phyloP scores from a whole-genome alignment of 305 asterid species.

The Solanum aculeatissimum region DNA sequence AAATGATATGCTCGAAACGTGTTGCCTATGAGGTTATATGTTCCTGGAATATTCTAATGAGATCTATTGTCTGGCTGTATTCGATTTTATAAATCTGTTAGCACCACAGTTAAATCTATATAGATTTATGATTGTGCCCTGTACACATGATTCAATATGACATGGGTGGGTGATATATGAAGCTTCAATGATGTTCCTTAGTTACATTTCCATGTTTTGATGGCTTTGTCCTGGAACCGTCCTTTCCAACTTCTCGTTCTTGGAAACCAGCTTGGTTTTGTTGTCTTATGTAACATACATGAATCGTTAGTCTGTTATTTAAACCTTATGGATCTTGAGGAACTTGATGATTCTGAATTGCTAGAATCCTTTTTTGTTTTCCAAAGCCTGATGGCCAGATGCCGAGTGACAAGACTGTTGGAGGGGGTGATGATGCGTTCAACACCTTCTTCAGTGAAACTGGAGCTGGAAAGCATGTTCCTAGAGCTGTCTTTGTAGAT shows the following conservation, averaged over 20 bases:
- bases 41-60: neutral
- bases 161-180: neutral
- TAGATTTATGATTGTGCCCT: neutral
- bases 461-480: conserved; percentile 35
- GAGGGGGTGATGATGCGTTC: conserved; percentile 35
- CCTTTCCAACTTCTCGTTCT: neutral
- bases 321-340: neutral
- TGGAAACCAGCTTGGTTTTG: neutral
- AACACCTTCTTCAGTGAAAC: conserved; percentile 34
- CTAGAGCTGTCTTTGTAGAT: conserved; percentile 33
- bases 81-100: neutral
- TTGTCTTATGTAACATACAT: neutral
- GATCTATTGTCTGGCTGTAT: neutral
- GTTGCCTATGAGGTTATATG: neutral
- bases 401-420: conserved; percentile 26
- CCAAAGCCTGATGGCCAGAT: conserved; percentile 27
- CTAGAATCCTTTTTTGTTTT: neutral
- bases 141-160: neutral
- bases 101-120: neutral
- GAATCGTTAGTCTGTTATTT: neutral
- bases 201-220: neutral
- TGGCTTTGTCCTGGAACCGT: neutral
- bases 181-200: neutral
- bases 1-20: neutral
- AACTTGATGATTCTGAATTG: neutral